Conservation (phyloP, 192 early-diverging fungal genomes). For the Coemansia sp. region DNA sequence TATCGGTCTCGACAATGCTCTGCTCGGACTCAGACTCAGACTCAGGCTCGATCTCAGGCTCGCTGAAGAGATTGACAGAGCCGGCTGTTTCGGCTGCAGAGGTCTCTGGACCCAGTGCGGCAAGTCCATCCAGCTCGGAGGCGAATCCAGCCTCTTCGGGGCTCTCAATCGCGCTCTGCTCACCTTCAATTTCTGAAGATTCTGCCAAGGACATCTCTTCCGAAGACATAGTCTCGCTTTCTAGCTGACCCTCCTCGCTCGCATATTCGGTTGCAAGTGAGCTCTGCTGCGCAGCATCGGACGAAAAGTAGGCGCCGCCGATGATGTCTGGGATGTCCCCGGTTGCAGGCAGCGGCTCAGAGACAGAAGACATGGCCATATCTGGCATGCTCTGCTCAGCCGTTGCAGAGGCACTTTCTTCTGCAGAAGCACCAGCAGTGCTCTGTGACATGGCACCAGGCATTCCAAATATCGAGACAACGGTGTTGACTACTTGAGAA, state of each 20-base stretch:
- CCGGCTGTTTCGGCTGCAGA: not conserved
- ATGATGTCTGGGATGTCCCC: not conserved
- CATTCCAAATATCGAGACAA: conserved; percentile 4
- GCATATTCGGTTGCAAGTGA: not conserved
- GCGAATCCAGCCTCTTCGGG: not conserved
- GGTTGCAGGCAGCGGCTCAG: not conserved
- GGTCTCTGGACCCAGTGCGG: not conserved
- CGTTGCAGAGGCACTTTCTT: not conserved
- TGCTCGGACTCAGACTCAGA: too few relatives aligned
- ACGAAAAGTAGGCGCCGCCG: conserved; percentile 5
- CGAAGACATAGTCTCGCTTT: not conserved
- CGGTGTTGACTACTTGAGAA: not conserved
- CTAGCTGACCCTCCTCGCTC: conserved; percentile 5
- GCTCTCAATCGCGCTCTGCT: not conserved
- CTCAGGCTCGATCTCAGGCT: too few relatives aligned
- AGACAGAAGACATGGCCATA: not conserved
- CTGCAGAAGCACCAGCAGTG: not conserved
- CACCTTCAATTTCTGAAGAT: not conserved
- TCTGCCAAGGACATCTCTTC: not conserved
- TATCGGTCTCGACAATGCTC: not conserved
- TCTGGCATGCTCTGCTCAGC: not conserved
- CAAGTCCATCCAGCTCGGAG: not conserved
- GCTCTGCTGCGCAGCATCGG: not conserved
- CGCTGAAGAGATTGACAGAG: not conserved
- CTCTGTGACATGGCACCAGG: not conserved